phyloP scores from a whole-genome alignment of 2,329 filamentous ascomycete species.

The Colletotrichum cereale region DNA sequence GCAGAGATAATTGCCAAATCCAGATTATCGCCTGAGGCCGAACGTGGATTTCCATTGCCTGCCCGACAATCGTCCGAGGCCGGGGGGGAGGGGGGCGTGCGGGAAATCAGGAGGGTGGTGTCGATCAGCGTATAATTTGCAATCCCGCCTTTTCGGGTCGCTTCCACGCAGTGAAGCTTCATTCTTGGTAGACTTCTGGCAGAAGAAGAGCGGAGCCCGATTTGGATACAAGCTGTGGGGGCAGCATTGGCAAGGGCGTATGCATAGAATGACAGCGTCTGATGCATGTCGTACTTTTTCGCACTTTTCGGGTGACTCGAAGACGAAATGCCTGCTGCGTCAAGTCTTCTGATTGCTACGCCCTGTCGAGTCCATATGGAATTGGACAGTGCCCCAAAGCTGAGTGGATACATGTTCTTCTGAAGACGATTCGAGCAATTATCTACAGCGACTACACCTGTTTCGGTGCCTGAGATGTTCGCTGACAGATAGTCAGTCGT shows the following conservation, averaged over 20 bases:
- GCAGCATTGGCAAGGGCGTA: constrained; percentile 20
- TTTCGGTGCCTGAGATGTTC: background rate
- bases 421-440: constrained; percentile 9
- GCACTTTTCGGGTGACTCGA: constrained; percentile 10
- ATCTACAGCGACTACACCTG: constrained; percentile 9
- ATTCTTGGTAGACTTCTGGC: constrained; percentile 28
- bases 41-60: background rate
- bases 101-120: constrained; percentile 5
- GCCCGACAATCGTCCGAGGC: constrained; percentile 3
- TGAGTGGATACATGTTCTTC: background rate
- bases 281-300: constrained; percentile 20
- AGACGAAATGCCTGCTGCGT: constrained; percentile 28
- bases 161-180: constrained; percentile 29
- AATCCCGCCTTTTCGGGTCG: constrained; percentile 38
- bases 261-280: constrained; percentile 26
- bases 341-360: constrained; percentile 3
- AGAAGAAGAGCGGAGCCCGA: constrained; percentile 36
- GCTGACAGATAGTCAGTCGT: constrained; percentile 1
- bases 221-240: constrained; percentile 16
- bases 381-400: constrained; percentile 5
- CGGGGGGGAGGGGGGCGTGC: constrained; percentile 7
- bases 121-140: constrained; percentile 31
- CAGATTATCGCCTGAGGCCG: background rate
- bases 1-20: background rate
- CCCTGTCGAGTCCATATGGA: background rate